Percentiles rank a stretch among this genome's conserved stretches.
phyloP scores from a whole-genome alignment of 352 stramenopile species.

The Peronospora belbahrii region DNA sequence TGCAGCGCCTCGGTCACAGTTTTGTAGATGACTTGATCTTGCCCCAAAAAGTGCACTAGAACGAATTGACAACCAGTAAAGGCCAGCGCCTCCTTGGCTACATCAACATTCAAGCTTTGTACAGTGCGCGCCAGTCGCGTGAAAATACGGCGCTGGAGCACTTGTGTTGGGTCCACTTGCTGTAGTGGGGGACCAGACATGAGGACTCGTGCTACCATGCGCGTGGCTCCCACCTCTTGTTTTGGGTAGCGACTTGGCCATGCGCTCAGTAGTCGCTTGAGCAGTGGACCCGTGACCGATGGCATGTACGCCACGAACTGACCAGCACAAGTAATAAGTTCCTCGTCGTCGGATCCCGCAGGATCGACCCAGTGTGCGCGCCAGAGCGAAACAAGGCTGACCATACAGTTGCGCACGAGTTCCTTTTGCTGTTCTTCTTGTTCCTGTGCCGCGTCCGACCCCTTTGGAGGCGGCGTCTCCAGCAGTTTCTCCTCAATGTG shows the following conservation, averaged over 20 bases:
- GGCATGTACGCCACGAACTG: conserved; percentile 84
- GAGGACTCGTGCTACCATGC: conserved; percentile 74
- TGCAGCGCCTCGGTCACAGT: conserved; percentile 59
- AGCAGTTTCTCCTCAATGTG: conserved; percentile 45
- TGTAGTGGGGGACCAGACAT: conserved; percentile 70
- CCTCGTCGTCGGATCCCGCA: conserved; percentile 68
- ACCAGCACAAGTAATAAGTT: conserved; percentile 73
- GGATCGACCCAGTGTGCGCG: conserved; percentile 70
- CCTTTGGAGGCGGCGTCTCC: conserved; percentile 10
- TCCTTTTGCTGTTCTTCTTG: conserved; percentile 35
- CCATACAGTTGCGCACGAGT: conserved; percentile 64
- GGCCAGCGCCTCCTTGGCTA: conserved; percentile 72
- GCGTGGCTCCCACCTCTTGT: conserved; percentile 68
- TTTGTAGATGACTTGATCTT: conserved; percentile 57
- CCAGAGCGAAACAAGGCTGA: conserved; percentile 59
- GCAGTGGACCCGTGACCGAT: conserved; percentile 37
- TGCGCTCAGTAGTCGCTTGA: conserved; percentile 43
- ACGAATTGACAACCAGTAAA: conserved; percentile 80
- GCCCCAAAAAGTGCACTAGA: conserved; percentile 65
- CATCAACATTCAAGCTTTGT: conserved; percentile 52
- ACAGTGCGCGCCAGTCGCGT: conserved; percentile 46
- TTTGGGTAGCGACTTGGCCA: conserved; percentile 66
- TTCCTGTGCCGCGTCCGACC: conserved; percentile 13
- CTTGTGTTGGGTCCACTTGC: conserved; percentile 27
- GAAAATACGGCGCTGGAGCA: conserved; percentile 50